phyloP scores from a whole-genome alignment of 805 yeast species.

The Kuraishia ogatae region DNA sequence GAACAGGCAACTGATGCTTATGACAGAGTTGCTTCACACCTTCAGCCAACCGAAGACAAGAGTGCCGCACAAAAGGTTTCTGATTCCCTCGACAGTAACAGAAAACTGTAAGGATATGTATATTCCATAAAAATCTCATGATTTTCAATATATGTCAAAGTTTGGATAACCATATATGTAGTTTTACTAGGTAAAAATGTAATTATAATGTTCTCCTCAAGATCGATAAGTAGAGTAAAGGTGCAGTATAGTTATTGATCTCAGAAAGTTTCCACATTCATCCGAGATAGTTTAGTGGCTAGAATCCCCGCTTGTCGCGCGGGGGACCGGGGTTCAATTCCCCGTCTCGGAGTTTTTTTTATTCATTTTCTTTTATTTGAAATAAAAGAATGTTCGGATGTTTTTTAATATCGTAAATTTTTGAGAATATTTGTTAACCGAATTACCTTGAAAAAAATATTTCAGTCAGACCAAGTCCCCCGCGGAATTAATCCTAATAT shows the following conservation, averaged over 20 bases:
- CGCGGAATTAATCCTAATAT: too few relatives aligned
- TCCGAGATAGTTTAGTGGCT: conserved; percentile 4
- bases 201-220: too few relatives aligned
- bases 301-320: conserved; percentile 5
- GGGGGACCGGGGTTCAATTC: conserved; percentile 5
- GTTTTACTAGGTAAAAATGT: too few relatives aligned
- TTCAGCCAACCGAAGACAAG: conserved; percentile 54
- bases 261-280: not conserved
- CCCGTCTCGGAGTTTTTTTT: conserved; percentile 4
- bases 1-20: conserved; percentile 51
- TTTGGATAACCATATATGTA: too few relatives aligned
- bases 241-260: not conserved
- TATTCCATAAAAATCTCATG: not conserved
- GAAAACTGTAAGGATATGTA: conserved; percentile 10
- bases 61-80: conserved; percentile 51
- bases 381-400: too few relatives aligned
- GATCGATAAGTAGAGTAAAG: too few relatives aligned
- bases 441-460: too few relatives aligned
- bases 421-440: too few relatives aligned
- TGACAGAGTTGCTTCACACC: conserved; percentile 48
- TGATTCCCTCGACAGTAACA: conserved; percentile 48
- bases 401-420: too few relatives aligned
- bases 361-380: not conserved
- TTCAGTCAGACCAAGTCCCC: too few relatives aligned
- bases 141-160: too few relatives aligned